Evolutionary conservation across 805 yeast genomes (phyloP).

Genomic region (Wickerhamiella slavikovae): DNA sequence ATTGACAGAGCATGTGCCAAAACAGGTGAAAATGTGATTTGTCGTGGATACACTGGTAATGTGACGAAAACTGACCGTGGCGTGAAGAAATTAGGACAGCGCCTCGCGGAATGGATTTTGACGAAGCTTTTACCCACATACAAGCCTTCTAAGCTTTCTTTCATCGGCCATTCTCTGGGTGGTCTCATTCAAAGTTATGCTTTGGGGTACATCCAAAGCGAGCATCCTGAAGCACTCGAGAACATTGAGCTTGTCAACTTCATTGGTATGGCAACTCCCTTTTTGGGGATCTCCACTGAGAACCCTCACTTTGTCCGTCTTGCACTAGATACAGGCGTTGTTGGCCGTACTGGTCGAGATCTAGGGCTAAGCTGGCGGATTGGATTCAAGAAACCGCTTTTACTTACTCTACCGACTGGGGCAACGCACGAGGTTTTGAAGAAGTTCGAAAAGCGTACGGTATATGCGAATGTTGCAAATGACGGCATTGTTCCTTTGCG

Average conservation of each 20-base stretch:
- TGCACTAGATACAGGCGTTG: constrained; percentile 68
- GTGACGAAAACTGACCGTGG: constrained; percentile 82
- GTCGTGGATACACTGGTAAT: constrained; percentile 68
- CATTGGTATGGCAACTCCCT: constrained; percentile 69
- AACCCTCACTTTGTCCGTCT: constrained; percentile 70
- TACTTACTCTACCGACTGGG: constrained; percentile 55
- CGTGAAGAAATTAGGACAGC: constrained; percentile 57
- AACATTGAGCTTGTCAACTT: constrained; percentile 54
- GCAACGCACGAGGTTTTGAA: constrained; percentile 47
- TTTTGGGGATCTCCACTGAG: constrained; percentile 72
- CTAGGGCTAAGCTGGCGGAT: constrained; percentile 37
- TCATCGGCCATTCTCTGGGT: constrained; percentile 84
- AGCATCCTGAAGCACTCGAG: constrained; percentile 51
- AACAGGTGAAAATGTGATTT: constrained; percentile 43
- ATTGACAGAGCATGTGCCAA: constrained; percentile 31
- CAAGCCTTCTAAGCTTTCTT: constrained; percentile 46
- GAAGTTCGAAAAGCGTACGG: constrained; percentile 46
- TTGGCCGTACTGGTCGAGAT: constrained; percentile 89
- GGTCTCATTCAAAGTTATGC: constrained; percentile 87
- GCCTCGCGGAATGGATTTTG: constrained; percentile 57
- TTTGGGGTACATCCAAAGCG: constrained; percentile 44
- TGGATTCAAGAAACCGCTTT: constrained; percentile 32
- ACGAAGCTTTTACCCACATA: constrained; percentile 27
- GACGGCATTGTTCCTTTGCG: constrained; percentile 94
- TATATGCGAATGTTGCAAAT: constrained; percentile 75